A percentile compares a stretch with the other conserved stretches of the same genome.
Conservation (phyloP, 139 green algal genomes). For the Trebouxia sp. region DNA sequence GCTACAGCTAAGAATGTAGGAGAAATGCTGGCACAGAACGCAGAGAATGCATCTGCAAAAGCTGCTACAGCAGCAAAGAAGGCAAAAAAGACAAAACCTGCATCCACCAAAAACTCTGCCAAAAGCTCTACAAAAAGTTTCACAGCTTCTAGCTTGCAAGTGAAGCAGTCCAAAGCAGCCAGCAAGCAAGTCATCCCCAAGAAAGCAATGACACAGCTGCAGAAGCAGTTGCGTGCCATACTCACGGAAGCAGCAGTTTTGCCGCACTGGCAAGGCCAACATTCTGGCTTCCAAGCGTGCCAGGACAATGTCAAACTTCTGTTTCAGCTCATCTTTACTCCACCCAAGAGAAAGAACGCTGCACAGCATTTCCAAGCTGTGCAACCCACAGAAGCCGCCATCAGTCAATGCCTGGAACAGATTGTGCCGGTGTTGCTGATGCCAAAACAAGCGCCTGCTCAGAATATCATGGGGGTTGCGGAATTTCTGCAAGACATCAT, state of each 20-base stretch:
- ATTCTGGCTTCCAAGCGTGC: neutral
- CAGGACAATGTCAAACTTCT: neutral
- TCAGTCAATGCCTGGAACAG: neutral
- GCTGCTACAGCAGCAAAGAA: no score
- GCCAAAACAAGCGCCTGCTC: neutral
- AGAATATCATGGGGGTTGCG: neutral
- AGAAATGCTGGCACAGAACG: no score
- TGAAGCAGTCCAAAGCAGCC: no score
- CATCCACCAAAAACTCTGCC: no score
- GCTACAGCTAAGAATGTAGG: no score
- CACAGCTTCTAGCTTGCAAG: no score
- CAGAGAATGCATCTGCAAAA: no score
- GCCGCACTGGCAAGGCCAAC: neutral
- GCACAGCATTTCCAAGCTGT: neutral
- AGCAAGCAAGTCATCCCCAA: no score
- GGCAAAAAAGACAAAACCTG: no score
- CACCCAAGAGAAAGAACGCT: neutral
- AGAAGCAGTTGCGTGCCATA: neutral
- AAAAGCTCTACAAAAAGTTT: no score
- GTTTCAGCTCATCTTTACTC: neutral
- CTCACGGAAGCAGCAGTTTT: neutral
- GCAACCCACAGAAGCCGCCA: neutral
- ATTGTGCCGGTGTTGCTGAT: neutral
- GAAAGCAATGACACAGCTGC: neutral
- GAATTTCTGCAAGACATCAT: constrained; percentile 19